These are phyloP conservation scores for Pharus latifolius DNA, from an alignment of 176 grass and related monocot species.

Conservation along the genomic window DNA sequence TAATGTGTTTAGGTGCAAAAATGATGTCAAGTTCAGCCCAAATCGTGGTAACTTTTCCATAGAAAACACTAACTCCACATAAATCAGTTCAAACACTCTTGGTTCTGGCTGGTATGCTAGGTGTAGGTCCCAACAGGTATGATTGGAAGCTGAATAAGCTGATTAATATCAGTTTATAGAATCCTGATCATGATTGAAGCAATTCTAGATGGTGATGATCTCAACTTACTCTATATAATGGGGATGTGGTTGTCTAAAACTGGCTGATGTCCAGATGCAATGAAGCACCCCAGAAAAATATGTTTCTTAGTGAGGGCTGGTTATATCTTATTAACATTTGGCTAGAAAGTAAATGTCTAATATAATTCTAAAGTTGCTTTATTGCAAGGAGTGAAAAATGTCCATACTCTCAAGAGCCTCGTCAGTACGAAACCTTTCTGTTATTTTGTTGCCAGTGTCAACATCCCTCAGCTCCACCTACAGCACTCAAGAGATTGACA, in stretches of 20 bases:
- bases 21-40: background rate
- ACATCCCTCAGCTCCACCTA: constrained; percentile 94
- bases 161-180: background rate
- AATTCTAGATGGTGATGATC: background rate
- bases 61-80: background rate
- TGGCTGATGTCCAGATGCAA: background rate
- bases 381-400: background rate
- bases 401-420: constrained; percentile 86
- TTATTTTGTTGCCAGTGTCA: constrained; percentile 89
- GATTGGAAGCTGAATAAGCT: background rate
- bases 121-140: constrained; percentile 1
- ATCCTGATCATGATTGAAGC: background rate
- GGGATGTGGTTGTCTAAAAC: background rate
- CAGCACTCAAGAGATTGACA: background rate
- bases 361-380: background rate
- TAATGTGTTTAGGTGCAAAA: background rate
- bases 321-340: background rate
- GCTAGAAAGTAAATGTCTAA: background rate
- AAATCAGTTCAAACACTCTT: background rate
- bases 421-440: constrained; percentile 90
- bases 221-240: constrained; percentile 4
- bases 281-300: background rate
- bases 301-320: background rate
- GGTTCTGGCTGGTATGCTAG: background rate
- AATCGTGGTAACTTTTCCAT: background rate